Evolutionary conservation across 768 basidiomycete genomes (phyloP), one percentile per base, ranked within the genome.

Genomic region (Podaxis sp.): DNA sequence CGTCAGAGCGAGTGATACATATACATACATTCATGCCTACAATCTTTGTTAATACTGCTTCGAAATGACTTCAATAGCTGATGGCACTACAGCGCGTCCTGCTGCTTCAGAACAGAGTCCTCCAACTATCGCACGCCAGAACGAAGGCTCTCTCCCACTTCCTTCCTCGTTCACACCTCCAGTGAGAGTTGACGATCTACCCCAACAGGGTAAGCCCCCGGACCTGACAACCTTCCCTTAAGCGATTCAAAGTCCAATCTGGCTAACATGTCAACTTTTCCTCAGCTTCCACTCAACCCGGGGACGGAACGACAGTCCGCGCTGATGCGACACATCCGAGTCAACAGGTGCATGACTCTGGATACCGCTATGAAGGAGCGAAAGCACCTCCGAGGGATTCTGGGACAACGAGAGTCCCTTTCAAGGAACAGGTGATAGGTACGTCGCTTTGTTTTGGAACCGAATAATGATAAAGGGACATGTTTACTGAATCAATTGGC

Each of bases 391-490:
- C 63, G 56, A 19, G 36, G 46, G 30, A 56, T 33, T 33, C 46
- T 61, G 56, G n/a, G 24, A 67, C 63, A 55, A 72, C 60, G 36
- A 72, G 76, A 57, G 77, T 82, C 33, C 77, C 85, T 13, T 87
- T 87, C 75, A 87, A 85, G 70, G 85, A 87, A 52, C 79, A 76
- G 62, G 82, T 86, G 7, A 80, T 86, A 52, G 86, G 86, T 84
- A 64, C 26, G 78, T 66, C 1, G 3, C 33, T 11, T 46, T 26
- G 1, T 33, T 13, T 49, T 22, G 52, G 30, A 36, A 51, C 8
- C 15, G n/a, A 19, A 13, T 51, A 52, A 28, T 11, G 53, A 28
- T 36, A 17, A 48, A 19, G 19, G 15, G 49, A 9, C 26, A 9
- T 26, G 49, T 28, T 5, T 24, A 13, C 49, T 51, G 9, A 51